Evolutionary conservation across 2,329 filamentous ascomycete species (phyloP).

Genomic region (Xylaria polymorpha): DNA sequence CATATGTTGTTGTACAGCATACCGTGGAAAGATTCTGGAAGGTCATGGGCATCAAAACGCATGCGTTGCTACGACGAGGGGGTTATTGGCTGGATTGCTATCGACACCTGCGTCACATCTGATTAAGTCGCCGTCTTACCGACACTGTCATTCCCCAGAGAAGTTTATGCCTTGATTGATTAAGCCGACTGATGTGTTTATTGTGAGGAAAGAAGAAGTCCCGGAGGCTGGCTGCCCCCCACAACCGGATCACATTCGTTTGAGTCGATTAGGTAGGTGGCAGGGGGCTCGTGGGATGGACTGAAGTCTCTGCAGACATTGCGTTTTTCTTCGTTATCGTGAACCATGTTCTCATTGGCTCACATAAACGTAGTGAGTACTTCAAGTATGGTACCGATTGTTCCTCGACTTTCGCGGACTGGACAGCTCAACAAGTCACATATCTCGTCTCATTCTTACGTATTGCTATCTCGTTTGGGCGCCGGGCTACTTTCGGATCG

Average conservation of each 20-base stretch:
- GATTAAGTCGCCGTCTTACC: not conserved
- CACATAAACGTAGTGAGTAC: slow-evolving; percentile 9
- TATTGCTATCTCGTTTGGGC: slow-evolving; percentile 27
- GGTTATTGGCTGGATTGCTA: slow-evolving; percentile 4
- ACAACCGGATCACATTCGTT: slow-evolving; percentile 21
- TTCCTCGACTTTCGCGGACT: slow-evolving; percentile 22
- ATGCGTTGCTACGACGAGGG: not conserved
- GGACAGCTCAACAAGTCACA: slow-evolving; percentile 25
- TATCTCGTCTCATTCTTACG: slow-evolving; percentile 20
- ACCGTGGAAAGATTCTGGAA: slow-evolving; percentile 34
- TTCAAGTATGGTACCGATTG: slow-evolving; percentile 28
- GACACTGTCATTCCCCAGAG: slow-evolving; percentile 9
- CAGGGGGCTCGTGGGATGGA: slow-evolving; percentile 28
- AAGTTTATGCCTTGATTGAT: slow-evolving; percentile 13
- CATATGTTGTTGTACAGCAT: slow-evolving; percentile 12
- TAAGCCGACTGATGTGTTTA: not conserved
- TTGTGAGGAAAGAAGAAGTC: slow-evolving; percentile 17
- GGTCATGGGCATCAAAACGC: slow-evolving; percentile 6
- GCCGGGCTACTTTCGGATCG: slow-evolving; percentile 21
- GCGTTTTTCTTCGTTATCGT: slow-evolving; percentile 18
- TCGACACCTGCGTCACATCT: not conserved
- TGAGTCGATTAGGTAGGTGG: slow-evolving; percentile 38
- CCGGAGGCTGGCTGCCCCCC: slow-evolving; percentile 29
- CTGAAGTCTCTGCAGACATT: slow-evolving; percentile 19
- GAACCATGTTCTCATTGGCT: slow-evolving; percentile 25